phyloP scores from a whole-genome alignment of 73 alveolate genomes.

The Paramecium octaurelia region DNA sequence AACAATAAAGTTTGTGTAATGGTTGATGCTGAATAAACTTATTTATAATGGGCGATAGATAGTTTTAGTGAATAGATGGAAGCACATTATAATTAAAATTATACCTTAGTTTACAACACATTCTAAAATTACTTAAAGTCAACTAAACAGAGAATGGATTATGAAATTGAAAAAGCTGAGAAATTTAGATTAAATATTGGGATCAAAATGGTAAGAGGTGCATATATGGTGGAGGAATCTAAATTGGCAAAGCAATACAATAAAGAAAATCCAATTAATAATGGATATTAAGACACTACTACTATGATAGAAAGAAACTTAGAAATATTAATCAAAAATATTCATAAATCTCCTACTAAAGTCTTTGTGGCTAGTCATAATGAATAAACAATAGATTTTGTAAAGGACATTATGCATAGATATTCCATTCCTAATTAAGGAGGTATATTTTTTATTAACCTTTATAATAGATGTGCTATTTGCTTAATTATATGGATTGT shows the following conservation, averaged over 20 bases:
- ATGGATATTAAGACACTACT: slow-evolving; percentile 58
- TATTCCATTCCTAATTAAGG: neutral
- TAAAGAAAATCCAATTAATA: slow-evolving; percentile 48
- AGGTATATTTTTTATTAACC: neutral
- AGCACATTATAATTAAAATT: slow-evolving; percentile 43
- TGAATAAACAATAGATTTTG: slow-evolving; percentile 22
- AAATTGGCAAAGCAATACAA: slow-evolving; percentile 39
- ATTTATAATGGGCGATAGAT: slow-evolving; percentile 41
- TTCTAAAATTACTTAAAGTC: slow-evolving; percentile 52
- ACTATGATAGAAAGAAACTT: slow-evolving; percentile 54
- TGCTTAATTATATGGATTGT: slow-evolving; percentile 58
- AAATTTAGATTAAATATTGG: neutral
- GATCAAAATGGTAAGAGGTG: slow-evolving; percentile 63
- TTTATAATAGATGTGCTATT: slow-evolving; percentile 26
- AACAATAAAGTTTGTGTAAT: neutral
- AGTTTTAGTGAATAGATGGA: slow-evolving; percentile 44
- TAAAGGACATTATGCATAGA: neutral
- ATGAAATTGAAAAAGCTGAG: slow-evolving; percentile 50
- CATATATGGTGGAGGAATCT: slow-evolving; percentile 46
- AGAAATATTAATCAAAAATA: slow-evolving; percentile 34
- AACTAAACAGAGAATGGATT: slow-evolving; percentile 14
- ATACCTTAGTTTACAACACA: slow-evolving; percentile 31
- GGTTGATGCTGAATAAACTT: slow-evolving; percentile 59
- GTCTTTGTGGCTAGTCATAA: slow-evolving; percentile 62
- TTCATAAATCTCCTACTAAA: neutral